Percentiles rank a stretch among this genome's conserved stretches.
These are phyloP conservation scores for Ganoderma resinaceum DNA, from an alignment of 1,284 basidiomycete genomes.

Conservation along the genomic window DNA sequence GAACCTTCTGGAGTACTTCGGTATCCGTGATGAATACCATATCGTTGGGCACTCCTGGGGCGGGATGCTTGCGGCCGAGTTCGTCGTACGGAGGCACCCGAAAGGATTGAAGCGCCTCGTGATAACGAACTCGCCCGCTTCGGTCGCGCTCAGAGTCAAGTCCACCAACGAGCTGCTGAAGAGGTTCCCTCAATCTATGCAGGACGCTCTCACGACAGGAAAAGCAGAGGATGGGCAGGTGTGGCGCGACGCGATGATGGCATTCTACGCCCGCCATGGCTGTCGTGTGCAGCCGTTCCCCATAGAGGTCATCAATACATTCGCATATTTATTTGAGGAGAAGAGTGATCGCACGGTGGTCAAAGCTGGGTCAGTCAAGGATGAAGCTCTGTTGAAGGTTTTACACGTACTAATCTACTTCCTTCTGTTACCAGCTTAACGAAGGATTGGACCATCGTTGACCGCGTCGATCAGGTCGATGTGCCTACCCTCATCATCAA, in stretches of 20 bases:
- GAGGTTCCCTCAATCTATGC: conserved; percentile 34
- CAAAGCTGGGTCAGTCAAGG: conserved; percentile 21
- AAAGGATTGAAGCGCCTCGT: conserved; percentile 37
- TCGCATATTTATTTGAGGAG: conserved; percentile 23
- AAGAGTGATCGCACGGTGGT: conserved; percentile 33
- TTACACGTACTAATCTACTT: neutral
- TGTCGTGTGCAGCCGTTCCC: conserved; percentile 35
- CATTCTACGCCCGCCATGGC: conserved; percentile 32
- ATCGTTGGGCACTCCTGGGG: conserved; percentile 45
- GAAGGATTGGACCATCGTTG: conserved; percentile 43
- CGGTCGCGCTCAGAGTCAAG: conserved; percentile 32
- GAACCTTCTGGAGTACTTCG: conserved; percentile 38
- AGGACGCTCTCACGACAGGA: conserved; percentile 33
- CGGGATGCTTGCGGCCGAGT: conserved; percentile 37
- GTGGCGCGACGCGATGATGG: conserved; percentile 33
- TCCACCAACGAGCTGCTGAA: conserved; percentile 28
- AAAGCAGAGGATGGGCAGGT: conserved; percentile 33
- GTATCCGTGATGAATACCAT: conserved; percentile 36
- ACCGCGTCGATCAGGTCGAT: conserved; percentile 33
- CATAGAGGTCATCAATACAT: conserved; percentile 27
- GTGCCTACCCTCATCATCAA: conserved; percentile 40
- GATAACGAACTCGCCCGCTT: conserved; percentile 35
- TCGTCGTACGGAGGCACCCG: conserved; percentile 34
- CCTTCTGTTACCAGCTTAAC: conserved; percentile 44
- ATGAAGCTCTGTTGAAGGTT: neutral